These are phyloP conservation scores for Coemansia sp. DNA, from an alignment of 192 early-diverging fungal genomes.

Conservation along the genomic window DNA sequence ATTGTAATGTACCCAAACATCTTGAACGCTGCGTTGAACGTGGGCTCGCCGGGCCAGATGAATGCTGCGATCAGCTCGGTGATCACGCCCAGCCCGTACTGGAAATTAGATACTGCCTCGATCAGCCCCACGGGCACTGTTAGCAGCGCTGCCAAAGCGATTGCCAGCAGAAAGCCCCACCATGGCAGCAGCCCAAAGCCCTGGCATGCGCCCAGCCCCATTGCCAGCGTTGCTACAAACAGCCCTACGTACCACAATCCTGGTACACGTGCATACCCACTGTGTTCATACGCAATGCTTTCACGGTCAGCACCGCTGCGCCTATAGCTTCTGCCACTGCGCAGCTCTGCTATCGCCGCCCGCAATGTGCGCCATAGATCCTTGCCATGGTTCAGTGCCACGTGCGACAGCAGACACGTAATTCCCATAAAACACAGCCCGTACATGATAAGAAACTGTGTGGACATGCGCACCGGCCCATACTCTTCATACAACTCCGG, in stretches of 20 bases:
- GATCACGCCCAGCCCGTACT: constrained; percentile 73
- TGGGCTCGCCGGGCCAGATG: constrained; percentile 70
- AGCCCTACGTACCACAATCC: constrained; percentile 60
- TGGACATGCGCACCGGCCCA: constrained; percentile 61
- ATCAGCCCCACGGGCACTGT: constrained; percentile 78
- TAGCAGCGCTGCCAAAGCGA: constrained; percentile 58
- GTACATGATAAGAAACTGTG: constrained; percentile 68
- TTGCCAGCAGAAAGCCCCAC: constrained; percentile 68
- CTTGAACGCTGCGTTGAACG: constrained; percentile 80
- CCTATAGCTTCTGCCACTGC: background rate
- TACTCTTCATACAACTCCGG: constrained; percentile 57
- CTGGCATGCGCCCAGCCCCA: constrained; percentile 33
- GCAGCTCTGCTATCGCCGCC: constrained; percentile 34
- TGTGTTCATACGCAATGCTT: constrained; percentile 25
- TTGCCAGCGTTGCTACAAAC: constrained; percentile 28
- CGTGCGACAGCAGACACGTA: constrained; percentile 65
- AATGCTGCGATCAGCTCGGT: constrained; percentile 78
- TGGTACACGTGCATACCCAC: constrained; percentile 56
- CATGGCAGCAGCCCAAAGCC: constrained; percentile 46
- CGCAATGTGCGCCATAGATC: constrained; percentile 59
- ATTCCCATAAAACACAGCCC: constrained; percentile 63
- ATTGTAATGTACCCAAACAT: constrained; percentile 73
- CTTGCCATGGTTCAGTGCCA: constrained; percentile 59
- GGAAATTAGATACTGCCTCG: constrained; percentile 68
- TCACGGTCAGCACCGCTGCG: constrained; percentile 54